Percentiles rank a stretch among this genome's conserved stretches.
phyloP scores from a whole-genome alignment of 2,329 filamentous ascomycete species.

The Albifimbria verrucaria region DNA sequence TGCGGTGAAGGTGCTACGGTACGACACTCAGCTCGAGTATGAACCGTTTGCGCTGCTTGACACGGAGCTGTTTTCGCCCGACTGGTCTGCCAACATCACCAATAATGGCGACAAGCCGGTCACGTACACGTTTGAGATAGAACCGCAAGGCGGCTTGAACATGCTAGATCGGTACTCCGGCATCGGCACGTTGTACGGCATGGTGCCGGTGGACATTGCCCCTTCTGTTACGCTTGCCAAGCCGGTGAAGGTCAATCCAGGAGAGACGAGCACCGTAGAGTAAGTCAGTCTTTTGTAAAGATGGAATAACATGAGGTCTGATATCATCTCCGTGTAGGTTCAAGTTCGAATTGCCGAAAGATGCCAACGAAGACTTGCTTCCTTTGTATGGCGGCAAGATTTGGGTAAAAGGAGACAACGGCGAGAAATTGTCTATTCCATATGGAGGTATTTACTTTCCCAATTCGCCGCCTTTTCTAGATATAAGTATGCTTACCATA shows the following conservation, averaged over 20 bases:
- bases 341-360: slow-evolving; percentile 23
- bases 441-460: slow-evolving; percentile 30
- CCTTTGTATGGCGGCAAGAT: slow-evolving; percentile 44
- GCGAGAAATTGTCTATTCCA: slow-evolving; percentile 37
- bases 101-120: slow-evolving; percentile 38
- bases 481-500: not conserved
- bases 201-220: slow-evolving; percentile 23
- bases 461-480: slow-evolving; percentile 4
- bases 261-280: slow-evolving; percentile 23
- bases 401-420: slow-evolving; percentile 34
- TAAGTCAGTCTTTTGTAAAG: slow-evolving; percentile 8
- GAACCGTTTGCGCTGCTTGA: slow-evolving; percentile 47
- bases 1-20: slow-evolving; percentile 38
- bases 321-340: slow-evolving; percentile 19
- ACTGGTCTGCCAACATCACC: slow-evolving; percentile 35
- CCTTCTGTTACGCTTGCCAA: slow-evolving; percentile 26
- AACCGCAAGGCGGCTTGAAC: slow-evolving; percentile 37
- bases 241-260: slow-evolving; percentile 22
- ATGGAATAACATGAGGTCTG: not conserved
- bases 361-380: slow-evolving; percentile 28
- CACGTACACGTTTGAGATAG: slow-evolving; percentile 37
- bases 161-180: slow-evolving; percentile 26
- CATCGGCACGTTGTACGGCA: slow-evolving; percentile 20
- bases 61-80: slow-evolving; percentile 36
- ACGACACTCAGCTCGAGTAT: slow-evolving; percentile 31